Conservation (phyloP, 192 early-diverging fungal species). For the Linnemannia zychae region DNA sequence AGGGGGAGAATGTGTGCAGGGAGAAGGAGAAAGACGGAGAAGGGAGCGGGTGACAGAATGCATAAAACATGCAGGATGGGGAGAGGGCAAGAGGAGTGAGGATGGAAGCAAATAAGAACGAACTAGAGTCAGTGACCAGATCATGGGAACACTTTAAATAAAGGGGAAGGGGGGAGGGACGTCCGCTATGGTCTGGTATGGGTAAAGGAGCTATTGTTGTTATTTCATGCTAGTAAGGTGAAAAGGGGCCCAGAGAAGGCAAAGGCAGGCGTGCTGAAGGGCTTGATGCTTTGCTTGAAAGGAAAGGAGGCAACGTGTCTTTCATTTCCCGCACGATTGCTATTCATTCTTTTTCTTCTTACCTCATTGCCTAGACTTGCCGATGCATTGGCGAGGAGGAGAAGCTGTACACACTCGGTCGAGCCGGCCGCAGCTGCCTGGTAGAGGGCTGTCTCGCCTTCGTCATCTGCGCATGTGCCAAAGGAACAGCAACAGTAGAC, state of each 20-base stretch:
- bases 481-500: conserved; percentile 8
- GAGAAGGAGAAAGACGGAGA: neutral
- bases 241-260: neutral
- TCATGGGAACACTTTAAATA: neutral
- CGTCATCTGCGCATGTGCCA: conserved; percentile 44
- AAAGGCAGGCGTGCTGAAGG: neutral
- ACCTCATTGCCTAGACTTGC: conserved; percentile 56
- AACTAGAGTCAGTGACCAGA: conserved; percentile 7
- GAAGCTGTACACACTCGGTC: conserved; percentile 54
- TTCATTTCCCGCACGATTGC: neutral
- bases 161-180: neutral
- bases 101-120: neutral
- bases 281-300: neutral
- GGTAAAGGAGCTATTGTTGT: too few species aligned
- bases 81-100: neutral
- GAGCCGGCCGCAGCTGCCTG: conserved; percentile 55
- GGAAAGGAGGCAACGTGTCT: neutral
- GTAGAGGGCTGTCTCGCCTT: conserved; percentile 60
- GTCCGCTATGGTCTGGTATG: too few species aligned
- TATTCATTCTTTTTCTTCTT: conserved; percentile 8
- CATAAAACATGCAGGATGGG: neutral
- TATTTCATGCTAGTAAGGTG: neutral
- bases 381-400: conserved; percentile 50
- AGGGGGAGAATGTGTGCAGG: neutral
- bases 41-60: neutral